Base-by-base conservation (phyloP, 108 stramenopile genomes). In the Conticribra guillardii region DNA sequence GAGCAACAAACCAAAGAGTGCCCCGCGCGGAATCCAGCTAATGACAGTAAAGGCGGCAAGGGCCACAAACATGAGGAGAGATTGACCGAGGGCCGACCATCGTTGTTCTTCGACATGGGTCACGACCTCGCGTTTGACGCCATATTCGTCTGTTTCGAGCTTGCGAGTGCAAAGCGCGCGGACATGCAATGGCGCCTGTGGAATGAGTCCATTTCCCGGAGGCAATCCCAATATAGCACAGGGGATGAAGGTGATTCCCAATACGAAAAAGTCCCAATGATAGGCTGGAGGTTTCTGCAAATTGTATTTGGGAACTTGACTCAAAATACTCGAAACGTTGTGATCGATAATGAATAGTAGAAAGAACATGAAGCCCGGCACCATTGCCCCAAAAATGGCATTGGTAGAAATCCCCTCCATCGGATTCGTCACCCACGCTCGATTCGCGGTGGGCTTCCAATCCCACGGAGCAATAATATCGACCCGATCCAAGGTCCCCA, bases 261-360 rank as follows among this genome's bases (percentile, higher is more conserved):
- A 58, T 16, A 85, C 71, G 34, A 88, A 84, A 44, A 83, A 88
- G 44, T 88, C 87, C 84, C 80, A 82, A 73, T 88, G 79, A 45
- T 84, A 85, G 32, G 87, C 82, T 4, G 82, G 68, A 0, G 82
- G 80, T 44, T 85, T 88, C 27, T 67, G 70, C 34, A 85, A 46
- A 44, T 83, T 78, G 80, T 63, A 85, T 45, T 83, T 83, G 26
- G 75, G 74, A 3, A 51, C 31, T 72, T 87, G 86, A 15, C 72
- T 74, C 41, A 88, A 24, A 19, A 85, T 84, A 15, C 73, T 75
- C 11, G 76, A 79, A 11, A 85, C 76, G 60, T 88, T 88, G 73
- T 88, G 87, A 63, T 88, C 84, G 52, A 88, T 83, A 54, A 85
- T 75, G 72, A 88, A 88, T 0, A 88, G 76, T 4, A 85, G 53